phyloP scores from a whole-genome alignment of 2,329 filamentous ascomycete genomes.

The Lecanicillium sp. region DNA sequence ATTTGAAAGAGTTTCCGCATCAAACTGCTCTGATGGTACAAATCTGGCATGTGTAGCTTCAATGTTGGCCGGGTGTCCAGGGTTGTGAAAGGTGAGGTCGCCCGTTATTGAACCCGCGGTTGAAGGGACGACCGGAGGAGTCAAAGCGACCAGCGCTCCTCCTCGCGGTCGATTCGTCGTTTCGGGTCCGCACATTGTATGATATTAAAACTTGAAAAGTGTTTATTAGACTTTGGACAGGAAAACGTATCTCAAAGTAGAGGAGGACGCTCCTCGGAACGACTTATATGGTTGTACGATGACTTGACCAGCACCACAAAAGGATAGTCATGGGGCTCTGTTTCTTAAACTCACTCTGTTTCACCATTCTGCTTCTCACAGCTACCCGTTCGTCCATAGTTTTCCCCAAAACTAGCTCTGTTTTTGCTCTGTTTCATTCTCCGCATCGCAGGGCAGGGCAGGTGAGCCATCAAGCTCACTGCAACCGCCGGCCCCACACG shows the following conservation, averaged over 20 bases:
- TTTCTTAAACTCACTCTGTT: no score
- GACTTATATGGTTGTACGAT: no score
- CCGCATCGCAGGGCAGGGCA: no score
- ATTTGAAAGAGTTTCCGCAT: constrained; percentile 12
- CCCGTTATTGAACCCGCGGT: constrained; percentile 14
- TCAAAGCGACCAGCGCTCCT: constrained; percentile 37
- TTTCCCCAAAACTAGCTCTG: constrained; percentile 14
- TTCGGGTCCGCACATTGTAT: constrained; percentile 39
- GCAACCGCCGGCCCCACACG: constrained; percentile 3
- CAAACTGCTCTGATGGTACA: constrained; percentile 19
- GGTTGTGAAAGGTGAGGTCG: constrained; percentile 37
- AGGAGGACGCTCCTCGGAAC: no score
- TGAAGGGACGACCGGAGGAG: constrained; percentile 14
- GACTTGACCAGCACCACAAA: no score
- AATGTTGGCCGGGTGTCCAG: constrained; percentile 25
- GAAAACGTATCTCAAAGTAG: no score
- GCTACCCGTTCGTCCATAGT: no score
- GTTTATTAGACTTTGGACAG: no score
- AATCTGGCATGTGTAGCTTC: constrained; percentile 35
- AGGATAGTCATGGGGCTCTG: no score
- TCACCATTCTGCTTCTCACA: no score
- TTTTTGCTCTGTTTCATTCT: no score
- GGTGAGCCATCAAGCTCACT: constrained; percentile 3
- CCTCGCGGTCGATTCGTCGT: constrained; percentile 31
- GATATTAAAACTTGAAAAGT: no score